Percentiles rank a stretch among this genome's conserved stretches.
Evolutionary conservation across 2,329 filamentous ascomycete species (phyloP).

Genomic region (Mycogone perniciosa): DNA sequence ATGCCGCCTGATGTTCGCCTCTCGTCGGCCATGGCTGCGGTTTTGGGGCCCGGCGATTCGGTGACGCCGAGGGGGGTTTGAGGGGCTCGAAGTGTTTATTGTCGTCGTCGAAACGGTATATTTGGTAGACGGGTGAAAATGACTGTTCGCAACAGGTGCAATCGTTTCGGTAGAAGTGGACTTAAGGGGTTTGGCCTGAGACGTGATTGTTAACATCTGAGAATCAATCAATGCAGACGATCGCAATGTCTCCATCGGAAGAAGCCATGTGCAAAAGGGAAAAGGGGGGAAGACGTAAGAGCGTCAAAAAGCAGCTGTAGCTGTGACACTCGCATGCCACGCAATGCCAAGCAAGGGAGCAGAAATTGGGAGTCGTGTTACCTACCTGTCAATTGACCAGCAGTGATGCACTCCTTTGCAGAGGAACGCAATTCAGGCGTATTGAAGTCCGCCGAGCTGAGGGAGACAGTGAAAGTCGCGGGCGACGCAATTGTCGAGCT

Average conservation of each 20-base stretch:
- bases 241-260: background rate
- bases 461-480: background rate
- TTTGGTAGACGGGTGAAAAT: too few species aligned
- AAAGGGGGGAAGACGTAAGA: background rate
- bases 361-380: background rate
- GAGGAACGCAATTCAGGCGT: too few species aligned
- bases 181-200: background rate
- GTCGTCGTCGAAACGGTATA: too few species aligned
- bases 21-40: background rate
- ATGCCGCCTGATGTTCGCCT: conserved; percentile 8
- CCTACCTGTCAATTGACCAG: background rate
- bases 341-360: background rate
- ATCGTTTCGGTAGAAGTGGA: background rate
- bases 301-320: background rate
- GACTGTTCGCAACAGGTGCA: too few species aligned
- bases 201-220: background rate
- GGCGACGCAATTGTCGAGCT: background rate
- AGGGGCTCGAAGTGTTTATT: too few species aligned
- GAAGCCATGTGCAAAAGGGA: background rate
- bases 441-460: too few species aligned
- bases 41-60: background rate
- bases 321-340: background rate
- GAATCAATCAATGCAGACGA: background rate
- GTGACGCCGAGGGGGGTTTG: background rate
- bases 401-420: too few species aligned